Evolutionary conservation across 306 rosid species (phyloP).

Genomic region (Fragaria nilgerrensis): DNA sequence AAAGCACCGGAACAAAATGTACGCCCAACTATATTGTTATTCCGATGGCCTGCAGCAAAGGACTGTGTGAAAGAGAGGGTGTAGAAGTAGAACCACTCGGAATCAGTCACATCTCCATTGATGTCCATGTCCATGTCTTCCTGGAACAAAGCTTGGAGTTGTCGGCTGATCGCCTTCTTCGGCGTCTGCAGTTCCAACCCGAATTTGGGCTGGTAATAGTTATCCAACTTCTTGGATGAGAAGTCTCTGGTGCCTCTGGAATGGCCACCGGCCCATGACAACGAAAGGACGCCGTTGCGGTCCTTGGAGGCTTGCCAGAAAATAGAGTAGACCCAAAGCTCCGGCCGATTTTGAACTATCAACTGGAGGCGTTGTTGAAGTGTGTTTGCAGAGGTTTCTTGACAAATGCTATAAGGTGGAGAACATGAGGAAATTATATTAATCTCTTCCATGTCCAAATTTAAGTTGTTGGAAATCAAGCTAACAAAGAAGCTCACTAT

Average conservation of each 20-base stretch:
- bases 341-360: conserved; percentile 28
- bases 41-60: background rate
- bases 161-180: background rate
- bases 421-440: conserved; percentile 12
- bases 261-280: background rate
- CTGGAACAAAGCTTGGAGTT: background rate
- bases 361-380: conserved; percentile 37
- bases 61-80: background rate
- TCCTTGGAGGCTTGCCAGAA: background rate
- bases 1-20: background rate
- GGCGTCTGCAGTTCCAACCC: background rate
- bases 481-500: background rate
- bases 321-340: conserved; percentile 1
- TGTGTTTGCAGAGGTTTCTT: conserved; percentile 19
- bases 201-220: background rate
- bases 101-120: background rate
- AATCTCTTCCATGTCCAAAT: background rate
- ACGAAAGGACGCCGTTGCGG: background rate
- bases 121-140: background rate
- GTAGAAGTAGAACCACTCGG: conserved; percentile 1
- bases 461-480: background rate
- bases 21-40: background rate
- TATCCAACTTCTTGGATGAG: conserved; percentile 2
- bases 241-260: background rate
- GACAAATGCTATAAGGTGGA: conserved; percentile 6